phyloP scores from a whole-genome alignment of 2,329 filamentous ascomycete species.

The Stachybotrys elegans region DNA sequence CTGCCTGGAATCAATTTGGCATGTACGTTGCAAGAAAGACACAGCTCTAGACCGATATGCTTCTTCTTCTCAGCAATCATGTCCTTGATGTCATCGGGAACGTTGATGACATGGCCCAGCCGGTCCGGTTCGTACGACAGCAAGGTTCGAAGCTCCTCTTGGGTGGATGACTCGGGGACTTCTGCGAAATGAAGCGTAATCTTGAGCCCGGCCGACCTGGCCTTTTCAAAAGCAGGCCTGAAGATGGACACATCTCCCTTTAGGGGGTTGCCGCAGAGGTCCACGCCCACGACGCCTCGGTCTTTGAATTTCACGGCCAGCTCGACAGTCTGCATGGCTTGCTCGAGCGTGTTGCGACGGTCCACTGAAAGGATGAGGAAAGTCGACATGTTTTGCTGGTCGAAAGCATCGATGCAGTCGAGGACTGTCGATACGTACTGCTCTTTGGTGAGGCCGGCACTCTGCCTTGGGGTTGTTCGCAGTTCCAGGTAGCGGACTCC shows the following conservation, averaged over 20 bases:
- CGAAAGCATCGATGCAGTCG: conserved; percentile 52
- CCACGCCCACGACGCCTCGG: conserved; percentile 64
- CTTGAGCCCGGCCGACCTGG: conserved; percentile 49
- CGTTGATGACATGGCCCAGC: conserved; percentile 75
- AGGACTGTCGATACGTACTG: conserved; percentile 65
- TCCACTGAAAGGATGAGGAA: conserved; percentile 72
- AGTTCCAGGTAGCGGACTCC: conserved; percentile 76
- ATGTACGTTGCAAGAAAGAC: conserved; percentile 75
- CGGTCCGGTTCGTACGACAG: conserved; percentile 63
- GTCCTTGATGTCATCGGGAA: conserved; percentile 53
- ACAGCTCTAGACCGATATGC: conserved; percentile 66
- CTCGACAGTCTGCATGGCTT: conserved; percentile 59
- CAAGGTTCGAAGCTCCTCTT: conserved; percentile 57
- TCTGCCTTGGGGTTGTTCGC: conserved; percentile 68
- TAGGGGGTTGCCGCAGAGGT: conserved; percentile 73
- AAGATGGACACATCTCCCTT: conserved; percentile 58
- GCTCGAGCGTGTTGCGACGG: conserved; percentile 51
- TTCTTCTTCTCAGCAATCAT: conserved; percentile 45
- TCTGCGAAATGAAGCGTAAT: conserved; percentile 79
- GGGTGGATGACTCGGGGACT: conserved; percentile 48
- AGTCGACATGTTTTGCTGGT: conserved; percentile 46
- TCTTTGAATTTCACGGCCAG: conserved; percentile 53
- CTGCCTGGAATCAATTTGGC: conserved; percentile 66
- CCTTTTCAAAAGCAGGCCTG: conserved; percentile 51
- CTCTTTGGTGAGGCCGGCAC: conserved; percentile 49